Conservation (phyloP, 2,329 filamentous ascomycete species). For the Fusarium oxysporum region DNA sequence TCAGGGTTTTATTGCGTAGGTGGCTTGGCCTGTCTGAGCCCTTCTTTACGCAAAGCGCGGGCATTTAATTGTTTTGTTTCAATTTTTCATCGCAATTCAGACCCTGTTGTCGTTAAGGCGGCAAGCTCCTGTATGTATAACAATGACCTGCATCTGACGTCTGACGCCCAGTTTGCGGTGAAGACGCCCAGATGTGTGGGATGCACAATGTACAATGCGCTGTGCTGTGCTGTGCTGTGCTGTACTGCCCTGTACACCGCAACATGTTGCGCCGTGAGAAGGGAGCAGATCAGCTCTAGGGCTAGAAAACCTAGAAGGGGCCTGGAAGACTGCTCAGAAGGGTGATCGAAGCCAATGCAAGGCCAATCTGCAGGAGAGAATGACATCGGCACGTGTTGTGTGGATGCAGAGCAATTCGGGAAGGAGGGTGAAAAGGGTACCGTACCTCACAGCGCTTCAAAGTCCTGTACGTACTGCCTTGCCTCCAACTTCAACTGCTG, state of each 20-base stretch:
- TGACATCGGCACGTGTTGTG: constrained; percentile 21
- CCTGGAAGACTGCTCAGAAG: constrained; percentile 17
- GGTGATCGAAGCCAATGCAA: constrained; percentile 33
- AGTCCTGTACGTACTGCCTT: neutral
- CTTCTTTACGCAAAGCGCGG: neutral
- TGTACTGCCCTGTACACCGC: constrained; percentile 13
- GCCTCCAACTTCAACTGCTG: neutral
- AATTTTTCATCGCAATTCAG: neutral
- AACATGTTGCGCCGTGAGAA: neutral
- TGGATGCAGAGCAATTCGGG: constrained; percentile 3
- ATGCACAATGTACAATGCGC: neutral
- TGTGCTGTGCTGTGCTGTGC: neutral
- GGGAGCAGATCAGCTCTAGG: neutral
- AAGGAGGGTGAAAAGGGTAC: neutral
- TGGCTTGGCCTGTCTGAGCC: neutral
- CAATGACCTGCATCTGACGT: constrained; percentile 6
- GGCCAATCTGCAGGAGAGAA: constrained; percentile 25
- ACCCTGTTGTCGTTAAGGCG: neutral
- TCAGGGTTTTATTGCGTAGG: constrained; percentile 1
- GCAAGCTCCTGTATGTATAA: neutral
- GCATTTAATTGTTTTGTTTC: neutral
- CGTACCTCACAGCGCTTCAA: neutral
- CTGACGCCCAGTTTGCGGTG: neutral
- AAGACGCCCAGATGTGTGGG: neutral
- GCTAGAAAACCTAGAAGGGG: constrained; percentile 37